These are phyloP conservation scores for Lepidium didymum DNA, from an alignment of 345 rosid species.

Conservation along the genomic window DNA sequence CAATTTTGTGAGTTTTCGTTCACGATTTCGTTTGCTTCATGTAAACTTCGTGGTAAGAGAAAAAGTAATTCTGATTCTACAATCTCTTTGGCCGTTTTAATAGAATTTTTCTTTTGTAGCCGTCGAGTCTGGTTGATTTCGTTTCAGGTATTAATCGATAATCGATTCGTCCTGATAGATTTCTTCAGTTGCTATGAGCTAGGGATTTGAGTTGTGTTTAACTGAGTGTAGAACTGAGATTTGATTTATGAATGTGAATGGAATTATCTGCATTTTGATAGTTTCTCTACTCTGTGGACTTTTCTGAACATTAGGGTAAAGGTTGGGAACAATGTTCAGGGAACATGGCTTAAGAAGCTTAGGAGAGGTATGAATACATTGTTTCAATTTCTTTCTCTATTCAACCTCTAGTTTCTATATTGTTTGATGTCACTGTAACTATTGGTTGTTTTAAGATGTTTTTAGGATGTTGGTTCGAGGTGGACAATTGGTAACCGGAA, in stretches of 20 bases:
- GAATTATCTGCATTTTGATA: not conserved
- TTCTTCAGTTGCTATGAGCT: not conserved
- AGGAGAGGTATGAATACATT: constrained; percentile 17
- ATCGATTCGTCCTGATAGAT: not conserved
- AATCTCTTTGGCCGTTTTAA: not conserved
- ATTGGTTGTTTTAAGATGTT: not conserved
- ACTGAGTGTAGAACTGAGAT: not conserved
- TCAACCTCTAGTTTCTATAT: not conserved
- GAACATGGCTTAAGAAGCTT: constrained; percentile 24
- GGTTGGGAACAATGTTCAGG: constrained; percentile 16
- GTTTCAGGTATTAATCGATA: not conserved
- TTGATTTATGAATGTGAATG: not conserved
- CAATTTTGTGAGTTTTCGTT: constrained; percentile 12
- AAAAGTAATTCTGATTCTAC: not conserved
- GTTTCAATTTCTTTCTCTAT: not conserved
- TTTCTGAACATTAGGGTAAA: not conserved
- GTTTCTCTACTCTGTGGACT: not conserved
- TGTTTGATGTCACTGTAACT: not conserved
- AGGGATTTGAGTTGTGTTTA: not conserved
- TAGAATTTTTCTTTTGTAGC: not conserved
- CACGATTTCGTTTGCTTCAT: constrained; percentile 13
- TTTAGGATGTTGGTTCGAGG: constrained; percentile 30
- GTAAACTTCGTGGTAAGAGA: constrained; percentile 7
- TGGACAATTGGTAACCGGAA: constrained; percentile 18
- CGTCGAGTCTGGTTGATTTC: not conserved